Base-by-base conservation (phyloP, 1,284 basidiomycete species). In the Porogramme epimiltina region DNA sequence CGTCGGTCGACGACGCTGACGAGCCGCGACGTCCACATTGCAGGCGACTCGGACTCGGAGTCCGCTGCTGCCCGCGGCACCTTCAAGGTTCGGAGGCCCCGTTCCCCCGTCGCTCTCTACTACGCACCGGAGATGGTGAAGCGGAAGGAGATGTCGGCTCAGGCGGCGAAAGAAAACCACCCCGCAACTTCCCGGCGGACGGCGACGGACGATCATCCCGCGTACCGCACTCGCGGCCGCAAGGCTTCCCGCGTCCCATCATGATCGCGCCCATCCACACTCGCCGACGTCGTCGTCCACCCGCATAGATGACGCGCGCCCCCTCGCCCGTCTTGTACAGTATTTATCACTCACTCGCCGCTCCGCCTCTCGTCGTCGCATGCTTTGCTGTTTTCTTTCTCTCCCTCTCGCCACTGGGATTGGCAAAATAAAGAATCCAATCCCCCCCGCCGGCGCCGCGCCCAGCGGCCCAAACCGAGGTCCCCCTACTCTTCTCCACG, bases 141-240 rank as follows among this genome's bases (percentile, higher is more conserved):
- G 36, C 57, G 47, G 33, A 53, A 49, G 26, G 52, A 53, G 45
- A 15, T 16, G 19, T 16, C 18, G 38, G 26, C 15, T 25, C 38
- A 48, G 36, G n/a, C n/a, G n/a, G 39, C 36, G 26, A 53, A 52
- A 48, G 62, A 58, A 56, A 60, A 60, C 41, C 24, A 51, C n/a
- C 47, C 45, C 33, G 51, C 49, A 19, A 8, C 47, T 15, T 19
- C 46, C 31, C 31, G 42, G 51, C 42, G 45, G 22, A 23, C 52
- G 18, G 41, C 55, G 6, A 56, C 40, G 8, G 60, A 61, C 20
- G 65, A 66, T 11, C 65, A 68, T 42, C 65, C 65, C 19, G 68
- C 65, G 33, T 68, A 61, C 55, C 60, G 58, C 23, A 40, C 60
- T 20, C 65, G 69, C n/a, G 70, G 70, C 3, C 65, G 70, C 36